These are phyloP conservation scores for Scedosporium boydii DNA, from an alignment of 2,329 filamentous ascomycete genomes.

Conservation along the genomic window DNA sequence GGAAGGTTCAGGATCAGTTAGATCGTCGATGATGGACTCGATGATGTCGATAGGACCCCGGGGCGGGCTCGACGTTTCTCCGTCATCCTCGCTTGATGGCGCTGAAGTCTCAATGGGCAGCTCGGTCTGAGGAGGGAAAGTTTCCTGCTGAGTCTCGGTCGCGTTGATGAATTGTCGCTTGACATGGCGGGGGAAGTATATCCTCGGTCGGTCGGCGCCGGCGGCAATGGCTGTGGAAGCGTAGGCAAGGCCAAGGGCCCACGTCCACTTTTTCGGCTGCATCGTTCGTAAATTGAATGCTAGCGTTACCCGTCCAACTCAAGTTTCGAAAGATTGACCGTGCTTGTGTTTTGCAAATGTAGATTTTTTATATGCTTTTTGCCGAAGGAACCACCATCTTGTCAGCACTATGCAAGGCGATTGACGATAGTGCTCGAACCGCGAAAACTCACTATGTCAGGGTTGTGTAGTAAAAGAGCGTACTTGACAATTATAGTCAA, in stretches of 20 bases:
- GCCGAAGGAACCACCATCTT: neutral
- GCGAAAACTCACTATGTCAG: conserved; percentile 28
- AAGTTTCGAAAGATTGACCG: conserved; percentile 9
- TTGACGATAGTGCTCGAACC: conserved; percentile 7
- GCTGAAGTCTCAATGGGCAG: neutral
- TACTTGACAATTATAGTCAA: conserved; percentile 36
- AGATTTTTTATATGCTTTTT: neutral
- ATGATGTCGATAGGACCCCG: neutral
- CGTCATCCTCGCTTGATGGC: neutral
- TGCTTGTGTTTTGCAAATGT: neutral
- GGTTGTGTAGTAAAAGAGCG: conserved; percentile 38
- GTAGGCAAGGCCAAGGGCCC: conserved; percentile 40
- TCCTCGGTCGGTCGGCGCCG: conserved; percentile 33
- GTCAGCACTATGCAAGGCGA: neutral
- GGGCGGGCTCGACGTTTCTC: neutral
- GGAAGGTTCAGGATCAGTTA: neutral
- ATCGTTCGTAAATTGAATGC: conserved; percentile 23
- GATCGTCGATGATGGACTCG: conserved; percentile 6
- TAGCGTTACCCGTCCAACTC: neutral
- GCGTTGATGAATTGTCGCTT: conserved; percentile 39
- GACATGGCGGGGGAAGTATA: conserved; percentile 49
- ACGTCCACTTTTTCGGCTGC: conserved; percentile 35
- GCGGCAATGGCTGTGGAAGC: conserved; percentile 35
- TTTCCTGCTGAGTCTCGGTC: conserved; percentile 23
- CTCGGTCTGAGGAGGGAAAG: conserved; percentile 13